A percentile compares a stretch with the other conserved stretches of the same genome.
phyloP scores from a whole-genome alignment of 225 moss, liverwort and hornwort species.

The Asterella californica region DNA sequence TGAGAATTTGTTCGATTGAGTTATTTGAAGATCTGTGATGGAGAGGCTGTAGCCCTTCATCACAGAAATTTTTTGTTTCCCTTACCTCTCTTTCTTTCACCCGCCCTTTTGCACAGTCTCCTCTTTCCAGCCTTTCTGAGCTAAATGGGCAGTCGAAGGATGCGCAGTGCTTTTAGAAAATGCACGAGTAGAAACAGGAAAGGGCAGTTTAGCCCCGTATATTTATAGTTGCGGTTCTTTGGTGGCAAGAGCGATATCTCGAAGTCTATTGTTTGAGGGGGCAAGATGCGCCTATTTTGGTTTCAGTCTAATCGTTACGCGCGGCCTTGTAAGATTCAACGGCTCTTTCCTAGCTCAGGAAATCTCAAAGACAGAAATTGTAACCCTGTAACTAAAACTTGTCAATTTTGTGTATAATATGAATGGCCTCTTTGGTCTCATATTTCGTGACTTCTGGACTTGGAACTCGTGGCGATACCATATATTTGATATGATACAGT shows the following conservation, averaged over 20 bases:
- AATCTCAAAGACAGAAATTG: neutral
- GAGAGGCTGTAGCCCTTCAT: constrained; percentile 10
- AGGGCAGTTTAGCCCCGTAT: constrained; percentile 10
- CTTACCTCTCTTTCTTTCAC: constrained; percentile 3
- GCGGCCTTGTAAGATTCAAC: constrained; percentile 12
- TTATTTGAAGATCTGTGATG: constrained; percentile 7
- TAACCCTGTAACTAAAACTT: constrained; percentile 12
- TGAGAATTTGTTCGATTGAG: neutral
- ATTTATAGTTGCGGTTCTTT: constrained; percentile 3
- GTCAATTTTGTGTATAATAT: constrained; percentile 21
- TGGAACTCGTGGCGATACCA: neutral
- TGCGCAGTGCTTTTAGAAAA: neutral
- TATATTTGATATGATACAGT: too few relatives aligned
- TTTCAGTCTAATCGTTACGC: constrained; percentile 7
- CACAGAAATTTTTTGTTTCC: constrained; percentile 11
- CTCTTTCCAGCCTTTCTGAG: constrained; percentile 2
- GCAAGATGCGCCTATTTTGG: constrained; percentile 5
- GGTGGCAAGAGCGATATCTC: neutral
- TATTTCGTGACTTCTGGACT: neutral
- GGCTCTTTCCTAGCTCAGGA: neutral
- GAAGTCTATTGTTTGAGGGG: constrained; percentile 4
- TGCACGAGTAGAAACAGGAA: neutral
- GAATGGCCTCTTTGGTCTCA: neutral
- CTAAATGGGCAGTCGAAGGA: constrained; percentile 1
- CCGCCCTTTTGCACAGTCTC: neutral